Base-by-base conservation (phyloP, 2,329 filamentous ascomycete genomes). In the Colletotrichum scovillei region DNA sequence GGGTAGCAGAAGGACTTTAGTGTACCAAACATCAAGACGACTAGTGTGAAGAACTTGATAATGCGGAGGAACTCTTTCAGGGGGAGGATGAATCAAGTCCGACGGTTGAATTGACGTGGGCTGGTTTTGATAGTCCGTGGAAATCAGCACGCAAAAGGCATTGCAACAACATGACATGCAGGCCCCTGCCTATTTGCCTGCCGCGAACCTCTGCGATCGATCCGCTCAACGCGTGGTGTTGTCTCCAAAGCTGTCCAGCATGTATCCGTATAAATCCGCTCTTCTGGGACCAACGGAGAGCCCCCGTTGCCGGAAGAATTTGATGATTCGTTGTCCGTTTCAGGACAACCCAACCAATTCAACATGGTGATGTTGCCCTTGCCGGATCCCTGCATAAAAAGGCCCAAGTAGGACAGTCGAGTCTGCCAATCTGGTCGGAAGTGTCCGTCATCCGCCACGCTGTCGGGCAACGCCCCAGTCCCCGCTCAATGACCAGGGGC, bases 401-500 rank as follows among this genome's bases (percentile, higher is more conserved):
- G 8, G 49, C 26, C 57, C 7, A 49, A 46, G 42, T 9, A 35
- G 49, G 22, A 30, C 56, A 16, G 16, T n/a, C 22, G n/a, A 53
- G 38, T 57, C 35, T 57, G 16, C 22, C 19, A 53, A 49, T 57
- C 35, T 57, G 16, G 35, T 63, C 57, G 35, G 69, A 46, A 72
- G 35, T 22, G 64, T 53, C 64, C 69, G 49, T 57, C 62, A 56
- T 62, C 69, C 58, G 69, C 58, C 64, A 63, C 64, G 28, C 60
- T 52, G 60, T 52, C 42, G n/a, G 42, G 9, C 42, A 46, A 12
- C 53, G 26, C 24, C 16, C 19, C 42, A 3, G 28, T 22, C 26
- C 35, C 59, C 59, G 24, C 42, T 28, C n/a, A 14, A 9, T 12
- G 5, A n/a, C 42, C 28, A 46, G 12, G 42, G 19, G 22, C 12